Base-by-base conservation (phyloP, 495 filamentous ascomycete species). In the Aspergillus coremiiformis region DNA sequence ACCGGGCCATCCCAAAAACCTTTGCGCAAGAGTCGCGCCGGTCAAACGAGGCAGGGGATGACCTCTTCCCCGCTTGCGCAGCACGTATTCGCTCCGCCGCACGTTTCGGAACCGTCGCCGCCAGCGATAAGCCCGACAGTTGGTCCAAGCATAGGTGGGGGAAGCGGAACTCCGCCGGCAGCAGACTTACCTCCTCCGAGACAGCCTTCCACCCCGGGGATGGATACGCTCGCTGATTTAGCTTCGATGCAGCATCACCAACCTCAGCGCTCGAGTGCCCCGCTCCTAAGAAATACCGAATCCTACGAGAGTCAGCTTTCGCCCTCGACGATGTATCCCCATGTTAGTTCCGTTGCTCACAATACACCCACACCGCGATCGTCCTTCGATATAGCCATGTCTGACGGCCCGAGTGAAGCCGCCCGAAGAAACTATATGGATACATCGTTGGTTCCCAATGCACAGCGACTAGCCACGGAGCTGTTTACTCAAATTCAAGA, bases 161-260 rank as follows among this genome's bases (percentile, higher is more conserved):
- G 67, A 14, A 71, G 61, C 53, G 70, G 65, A 35, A 58, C 73
- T 53, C 57, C 67, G 24, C 63, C 66, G 26, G 61, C 63, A 30
- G 65, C 61, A 39, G 67, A 74, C 11, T 53, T 61, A 44, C 57
- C 54, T 39, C 50, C 63, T 35, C 56, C 68, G 39, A 68, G 78
- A 51, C 77, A 78, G 41, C 61, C 75, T 1, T 80, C 81, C 9
- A 82, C 80, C 14, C 72, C 79, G 1, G 77, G 78, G 15, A 85
- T 85, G 80, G 82, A 85, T 53, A 80, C 82, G 17, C 63, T 86
- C 44, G 82, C 82, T 32, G 83, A 85, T 59, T 62, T 84, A 27
- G 83, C 83, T 39, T 77, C 82, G 4, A 84, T 84, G 79, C 82
- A 85, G 66, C 77, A 81, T 51, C 78, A 78, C 42, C 82, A 85